A percentile compares a stretch with the other conserved stretches of the same genome.
Conservation (phyloP, 202 grass and related monocot genomes). For the Hordeum pubiflorum region DNA sequence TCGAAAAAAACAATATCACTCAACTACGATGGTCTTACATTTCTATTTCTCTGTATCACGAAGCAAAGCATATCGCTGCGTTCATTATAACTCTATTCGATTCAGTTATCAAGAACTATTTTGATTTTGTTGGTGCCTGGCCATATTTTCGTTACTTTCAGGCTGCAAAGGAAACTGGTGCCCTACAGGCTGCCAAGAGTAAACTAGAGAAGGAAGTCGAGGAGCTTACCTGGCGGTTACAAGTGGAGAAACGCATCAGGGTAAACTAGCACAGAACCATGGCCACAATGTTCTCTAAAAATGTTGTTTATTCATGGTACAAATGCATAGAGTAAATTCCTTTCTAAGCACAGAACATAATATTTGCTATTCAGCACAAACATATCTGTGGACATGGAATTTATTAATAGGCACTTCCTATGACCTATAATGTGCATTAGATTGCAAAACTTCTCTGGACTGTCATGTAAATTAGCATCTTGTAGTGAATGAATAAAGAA, state of each 20-base stretch:
- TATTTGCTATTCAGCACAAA: neutral
- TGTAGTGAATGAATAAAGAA: neutral
- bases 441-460: neutral
- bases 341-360: neutral
- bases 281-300: neutral
- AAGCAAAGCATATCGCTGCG: neutral
- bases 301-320: neutral
- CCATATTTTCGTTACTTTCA: slow-evolving; percentile 31
- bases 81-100: neutral
- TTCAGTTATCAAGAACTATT: neutral
- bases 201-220: slow-evolving; percentile 97
- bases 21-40: neutral
- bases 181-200: slow-evolving; percentile 84
- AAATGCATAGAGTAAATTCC: slow-evolving; percentile 7
- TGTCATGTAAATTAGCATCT: slow-evolving; percentile 8
- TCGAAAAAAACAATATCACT: neutral
- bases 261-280: slow-evolving; percentile 37
- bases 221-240: slow-evolving; percentile 75
- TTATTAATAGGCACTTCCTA: neutral
- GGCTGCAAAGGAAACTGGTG: slow-evolving; percentile 96
- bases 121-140: slow-evolving; percentile 4
- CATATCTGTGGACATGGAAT: neutral
- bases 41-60: neutral
- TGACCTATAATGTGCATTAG: neutral
- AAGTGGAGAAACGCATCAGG: slow-evolving; percentile 76